Evolutionary conservation across 768 basidiomycete genomes (phyloP).

Genomic region (Leucocoprinus sp.): DNA sequence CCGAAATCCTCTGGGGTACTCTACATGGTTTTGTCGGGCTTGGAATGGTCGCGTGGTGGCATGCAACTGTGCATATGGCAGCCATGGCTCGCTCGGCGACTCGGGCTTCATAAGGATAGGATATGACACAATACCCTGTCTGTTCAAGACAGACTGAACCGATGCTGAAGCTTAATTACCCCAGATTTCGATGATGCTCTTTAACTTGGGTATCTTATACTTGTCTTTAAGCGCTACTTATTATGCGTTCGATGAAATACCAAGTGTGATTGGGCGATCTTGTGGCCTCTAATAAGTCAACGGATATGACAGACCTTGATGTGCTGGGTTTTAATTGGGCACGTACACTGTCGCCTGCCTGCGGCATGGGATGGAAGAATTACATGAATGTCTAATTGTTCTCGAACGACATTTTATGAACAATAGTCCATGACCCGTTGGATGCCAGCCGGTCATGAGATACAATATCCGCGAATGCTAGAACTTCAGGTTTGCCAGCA

Average conservation of each 20-base stretch:
- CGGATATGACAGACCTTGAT: background rate
- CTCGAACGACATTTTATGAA: no score
- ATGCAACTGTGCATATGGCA: conserved; percentile 52
- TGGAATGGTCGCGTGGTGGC: conserved; percentile 78
- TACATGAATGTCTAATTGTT: no score
- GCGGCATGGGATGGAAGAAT: background rate
- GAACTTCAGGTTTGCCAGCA: no score
- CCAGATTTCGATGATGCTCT: no score
- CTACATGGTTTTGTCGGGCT: conserved; percentile 66
- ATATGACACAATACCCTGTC: background rate
- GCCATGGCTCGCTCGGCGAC: conserved; percentile 24
- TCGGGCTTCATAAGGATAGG: background rate
- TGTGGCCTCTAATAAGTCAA: background rate
- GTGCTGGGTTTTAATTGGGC: background rate
- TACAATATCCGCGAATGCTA: conserved; percentile 14
- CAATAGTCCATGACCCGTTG: no score
- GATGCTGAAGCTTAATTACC: no score
- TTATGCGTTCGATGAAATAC: background rate
- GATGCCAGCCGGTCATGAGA: background rate
- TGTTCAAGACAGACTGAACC: no score
- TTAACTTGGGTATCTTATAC: no score
- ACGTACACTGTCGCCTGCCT: background rate
- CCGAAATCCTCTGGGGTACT: conserved; percentile 67
- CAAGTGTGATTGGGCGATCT: background rate
- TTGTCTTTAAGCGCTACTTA: no score